A percentile compares a stretch with the other conserved stretches of the same genome.
Evolutionary conservation across 1,139 yeast genomes (phyloP).

Genomic region (Nakaseomyces uthaithaninus): DNA sequence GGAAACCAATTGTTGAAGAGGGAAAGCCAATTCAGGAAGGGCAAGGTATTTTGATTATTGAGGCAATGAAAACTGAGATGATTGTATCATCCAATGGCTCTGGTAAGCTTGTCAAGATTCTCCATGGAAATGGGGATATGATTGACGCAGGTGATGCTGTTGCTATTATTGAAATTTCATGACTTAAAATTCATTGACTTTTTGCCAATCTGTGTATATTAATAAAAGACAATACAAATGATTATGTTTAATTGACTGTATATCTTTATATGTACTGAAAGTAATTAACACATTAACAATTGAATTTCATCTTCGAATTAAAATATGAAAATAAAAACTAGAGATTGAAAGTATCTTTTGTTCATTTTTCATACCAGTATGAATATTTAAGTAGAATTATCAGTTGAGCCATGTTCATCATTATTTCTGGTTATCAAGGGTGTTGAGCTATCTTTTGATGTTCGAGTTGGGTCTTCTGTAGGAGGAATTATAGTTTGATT

Average conservation of each 20-base stretch:
- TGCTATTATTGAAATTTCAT: slow-evolving; percentile 47
- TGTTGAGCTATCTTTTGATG: slow-evolving; percentile 28
- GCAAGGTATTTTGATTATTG: slow-evolving; percentile 79
- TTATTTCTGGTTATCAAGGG: slow-evolving; percentile 19
- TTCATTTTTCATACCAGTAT: no score
- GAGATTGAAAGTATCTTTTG: no score
- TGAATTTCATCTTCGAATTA: no score
- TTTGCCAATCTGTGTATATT: not conserved
- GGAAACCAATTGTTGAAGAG: slow-evolving; percentile 79
- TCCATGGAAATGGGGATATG: slow-evolving; percentile 85
- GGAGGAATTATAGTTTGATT: slow-evolving; percentile 7
- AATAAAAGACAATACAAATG: not conserved
- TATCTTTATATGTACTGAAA: no score
- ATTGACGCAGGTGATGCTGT: slow-evolving; percentile 94
- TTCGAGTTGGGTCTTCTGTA: slow-evolving; percentile 14
- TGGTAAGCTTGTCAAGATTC: slow-evolving; percentile 72
- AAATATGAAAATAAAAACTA: no score
- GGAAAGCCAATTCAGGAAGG: slow-evolving; percentile 73
- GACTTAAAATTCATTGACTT: not conserved
- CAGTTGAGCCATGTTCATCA: slow-evolving; percentile 1
- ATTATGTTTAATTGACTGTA: no score
- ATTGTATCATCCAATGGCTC: slow-evolving; percentile 60
- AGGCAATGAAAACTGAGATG: slow-evolving; percentile 99
- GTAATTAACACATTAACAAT: no score
- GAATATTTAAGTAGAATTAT: not conserved